phyloP scores from a whole-genome alignment of 371 early-diverging fungal species.

The Phascolomyces articulosus region DNA sequence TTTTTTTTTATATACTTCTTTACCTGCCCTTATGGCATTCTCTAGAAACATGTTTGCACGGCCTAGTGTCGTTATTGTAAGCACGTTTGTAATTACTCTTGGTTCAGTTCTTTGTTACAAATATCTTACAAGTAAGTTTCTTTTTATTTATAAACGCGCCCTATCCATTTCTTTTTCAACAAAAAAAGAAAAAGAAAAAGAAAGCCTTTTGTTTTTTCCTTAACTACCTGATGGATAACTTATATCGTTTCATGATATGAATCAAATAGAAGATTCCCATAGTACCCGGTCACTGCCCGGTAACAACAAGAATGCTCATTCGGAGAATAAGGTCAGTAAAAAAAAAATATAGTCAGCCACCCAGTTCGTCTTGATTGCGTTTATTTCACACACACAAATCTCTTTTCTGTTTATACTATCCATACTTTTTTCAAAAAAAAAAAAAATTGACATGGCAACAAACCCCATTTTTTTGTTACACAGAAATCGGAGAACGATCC shows the following conservation, averaged over 20 bases:
- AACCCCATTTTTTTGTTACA: background rate
- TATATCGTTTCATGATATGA: background rate
- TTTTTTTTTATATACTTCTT: constrained; percentile 3
- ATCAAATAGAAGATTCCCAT: background rate
- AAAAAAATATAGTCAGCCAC: no score
- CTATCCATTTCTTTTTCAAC: no score
- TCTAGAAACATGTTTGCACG: constrained; percentile 10
- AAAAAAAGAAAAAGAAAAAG: no score
- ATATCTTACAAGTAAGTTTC: constrained; percentile 12
- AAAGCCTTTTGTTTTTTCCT: no score
- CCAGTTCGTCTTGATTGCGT: background rate
- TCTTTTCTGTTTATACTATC: no score
- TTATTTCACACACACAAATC: no score
- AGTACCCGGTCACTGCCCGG: constrained; percentile 5
- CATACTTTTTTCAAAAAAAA: background rate
- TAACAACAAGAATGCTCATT: constrained; percentile 2
- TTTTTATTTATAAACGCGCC: no score
- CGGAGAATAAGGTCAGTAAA: constrained; percentile 6
- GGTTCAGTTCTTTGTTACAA: constrained; percentile 18
- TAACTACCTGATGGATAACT: background rate
- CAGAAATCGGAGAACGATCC: constrained; percentile 14
- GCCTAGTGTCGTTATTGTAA: background rate
- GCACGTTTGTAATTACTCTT: constrained; percentile 13
- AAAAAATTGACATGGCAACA: background rate
- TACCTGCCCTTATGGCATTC: constrained; percentile 14